These are phyloP conservation scores for Turnera subulata DNA, from an alignment of 345 rosid genomes.

Conservation along the genomic window DNA sequence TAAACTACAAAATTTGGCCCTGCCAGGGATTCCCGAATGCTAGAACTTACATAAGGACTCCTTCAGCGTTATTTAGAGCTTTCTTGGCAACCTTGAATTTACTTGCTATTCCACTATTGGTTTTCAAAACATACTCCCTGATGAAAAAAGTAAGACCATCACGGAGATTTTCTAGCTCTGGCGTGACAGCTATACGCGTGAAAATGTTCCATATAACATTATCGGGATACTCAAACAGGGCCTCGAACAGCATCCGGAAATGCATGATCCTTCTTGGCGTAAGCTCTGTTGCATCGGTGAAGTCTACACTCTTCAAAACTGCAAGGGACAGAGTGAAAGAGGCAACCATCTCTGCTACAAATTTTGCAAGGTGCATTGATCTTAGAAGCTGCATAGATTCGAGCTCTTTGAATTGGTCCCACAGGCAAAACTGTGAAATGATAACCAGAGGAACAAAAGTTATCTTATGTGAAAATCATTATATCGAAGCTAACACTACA, in stretches of 20 bases:
- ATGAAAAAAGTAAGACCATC: constrained; percentile 65
- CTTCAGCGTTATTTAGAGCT: constrained; percentile 63
- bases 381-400: constrained; percentile 65
- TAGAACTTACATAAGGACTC: constrained; percentile 52
- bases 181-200: constrained; percentile 61
- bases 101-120: constrained; percentile 30
- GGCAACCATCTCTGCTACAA: constrained; percentile 73
- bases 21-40: background rate
- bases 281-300: constrained; percentile 46
- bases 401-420: constrained; percentile 89
- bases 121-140: constrained; percentile 60
- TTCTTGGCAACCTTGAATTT: constrained; percentile 70
- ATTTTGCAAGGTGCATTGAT: constrained; percentile 86
- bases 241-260: constrained; percentile 76
- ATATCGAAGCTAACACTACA: background rate
- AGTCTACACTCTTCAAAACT: constrained; percentile 61
- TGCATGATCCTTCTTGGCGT: constrained; percentile 70
- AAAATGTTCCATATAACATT: constrained; percentile 67
- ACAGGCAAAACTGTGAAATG: constrained; percentile 59
- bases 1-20: constrained; percentile 8
- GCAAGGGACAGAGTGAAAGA: constrained; percentile 69
- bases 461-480: background rate
- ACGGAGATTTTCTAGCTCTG: constrained; percentile 64
- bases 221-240: constrained; percentile 61
- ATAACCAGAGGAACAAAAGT: background rate